These are phyloP conservation scores for Mollisia scopiformis DNA, from an alignment of 2,329 filamentous ascomycete genomes.

Conservation along the genomic window DNA sequence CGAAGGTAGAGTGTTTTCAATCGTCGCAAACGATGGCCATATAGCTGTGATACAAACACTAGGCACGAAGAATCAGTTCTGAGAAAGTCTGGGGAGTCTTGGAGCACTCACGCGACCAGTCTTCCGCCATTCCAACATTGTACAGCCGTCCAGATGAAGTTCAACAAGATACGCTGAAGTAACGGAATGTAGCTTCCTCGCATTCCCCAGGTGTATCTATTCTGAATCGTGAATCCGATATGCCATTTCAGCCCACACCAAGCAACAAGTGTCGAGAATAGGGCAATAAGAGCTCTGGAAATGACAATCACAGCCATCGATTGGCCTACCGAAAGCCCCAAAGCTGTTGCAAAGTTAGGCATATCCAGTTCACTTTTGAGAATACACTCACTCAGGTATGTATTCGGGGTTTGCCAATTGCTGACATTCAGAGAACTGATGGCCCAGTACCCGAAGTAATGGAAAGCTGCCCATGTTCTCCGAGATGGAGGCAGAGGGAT, in stretches of 20 bases:
- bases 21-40: slow-evolving; percentile 18
- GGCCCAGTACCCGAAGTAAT: slow-evolving; percentile 42
- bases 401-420: slow-evolving; percentile 52
- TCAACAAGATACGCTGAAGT: slow-evolving; percentile 49
- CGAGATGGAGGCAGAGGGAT: slow-evolving; percentile 42
- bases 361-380: background rate
- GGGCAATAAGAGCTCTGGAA: slow-evolving; percentile 41
- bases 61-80: no score
- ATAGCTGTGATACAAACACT: slow-evolving; percentile 18
- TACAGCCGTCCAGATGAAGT: slow-evolving; percentile 53
- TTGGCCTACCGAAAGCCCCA: slow-evolving; percentile 41
- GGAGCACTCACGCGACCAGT: no score
- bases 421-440: slow-evolving; percentile 39
- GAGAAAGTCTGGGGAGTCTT: no score
- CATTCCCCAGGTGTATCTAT: slow-evolving; percentile 44
- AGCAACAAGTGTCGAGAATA: slow-evolving; percentile 40
- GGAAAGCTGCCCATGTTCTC: slow-evolving; percentile 44
- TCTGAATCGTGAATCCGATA: slow-evolving; percentile 46
- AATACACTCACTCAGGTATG: slow-evolving; percentile 40
- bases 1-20: slow-evolving; percentile 36
- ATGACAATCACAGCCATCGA: slow-evolving; percentile 42
- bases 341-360: slow-evolving; percentile 29
- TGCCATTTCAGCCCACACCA: slow-evolving; percentile 44
- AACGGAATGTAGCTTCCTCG: slow-evolving; percentile 51
- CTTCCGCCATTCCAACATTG: no score